These are phyloP conservation scores for Euptelea pleiosperma DNA, from an alignment of 164 flowering plant genomes.

Conservation along the genomic window DNA sequence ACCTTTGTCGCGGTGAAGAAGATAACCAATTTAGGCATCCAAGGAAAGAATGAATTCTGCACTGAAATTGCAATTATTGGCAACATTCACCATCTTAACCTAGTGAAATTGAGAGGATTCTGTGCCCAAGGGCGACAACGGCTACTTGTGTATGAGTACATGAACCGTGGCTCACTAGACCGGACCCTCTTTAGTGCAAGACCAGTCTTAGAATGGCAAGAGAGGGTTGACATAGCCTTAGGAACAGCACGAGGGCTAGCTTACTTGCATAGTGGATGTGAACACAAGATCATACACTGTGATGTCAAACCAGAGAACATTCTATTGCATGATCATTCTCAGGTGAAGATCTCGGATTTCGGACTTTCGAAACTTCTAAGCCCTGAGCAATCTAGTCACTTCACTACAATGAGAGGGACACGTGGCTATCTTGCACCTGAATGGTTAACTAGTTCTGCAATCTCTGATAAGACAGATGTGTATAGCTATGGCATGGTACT, in stretches of 20 bases:
- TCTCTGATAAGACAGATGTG: slow-evolving; percentile 87
- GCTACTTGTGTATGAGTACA: slow-evolving; percentile 81
- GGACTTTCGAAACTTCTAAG: slow-evolving; percentile 78
- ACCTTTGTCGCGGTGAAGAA: slow-evolving; percentile 79
- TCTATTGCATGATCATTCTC: slow-evolving; percentile 60
- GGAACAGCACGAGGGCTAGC: slow-evolving; percentile 89
- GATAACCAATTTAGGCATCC: slow-evolving; percentile 53
- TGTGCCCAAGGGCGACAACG: slow-evolving; percentile 67
- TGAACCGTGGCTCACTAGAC: slow-evolving; percentile 82
- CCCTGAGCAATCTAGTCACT: slow-evolving; percentile 64
- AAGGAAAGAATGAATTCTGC: slow-evolving; percentile 79
- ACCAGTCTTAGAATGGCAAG: slow-evolving; percentile 80
- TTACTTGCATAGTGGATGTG: slow-evolving; percentile 79
- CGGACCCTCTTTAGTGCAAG: slow-evolving; percentile 62
- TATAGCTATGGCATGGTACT: slow-evolving; percentile 95
- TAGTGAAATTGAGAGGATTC: slow-evolving; percentile 73
- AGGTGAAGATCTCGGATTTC: slow-evolving; percentile 84
- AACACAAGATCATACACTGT: slow-evolving; percentile 80
- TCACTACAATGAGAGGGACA: slow-evolving; percentile 95
- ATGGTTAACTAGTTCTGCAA: slow-evolving; percentile 87
- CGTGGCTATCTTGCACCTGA: slow-evolving; percentile 96
- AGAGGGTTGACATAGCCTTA: slow-evolving; percentile 74
- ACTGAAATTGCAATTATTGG: slow-evolving; percentile 88
- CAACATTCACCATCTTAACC: slow-evolving; percentile 74
- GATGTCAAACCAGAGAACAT: slow-evolving; percentile 92